phyloP scores from a whole-genome alignment of 768 basidiomycete genomes.

The Serendipita sp. region DNA sequence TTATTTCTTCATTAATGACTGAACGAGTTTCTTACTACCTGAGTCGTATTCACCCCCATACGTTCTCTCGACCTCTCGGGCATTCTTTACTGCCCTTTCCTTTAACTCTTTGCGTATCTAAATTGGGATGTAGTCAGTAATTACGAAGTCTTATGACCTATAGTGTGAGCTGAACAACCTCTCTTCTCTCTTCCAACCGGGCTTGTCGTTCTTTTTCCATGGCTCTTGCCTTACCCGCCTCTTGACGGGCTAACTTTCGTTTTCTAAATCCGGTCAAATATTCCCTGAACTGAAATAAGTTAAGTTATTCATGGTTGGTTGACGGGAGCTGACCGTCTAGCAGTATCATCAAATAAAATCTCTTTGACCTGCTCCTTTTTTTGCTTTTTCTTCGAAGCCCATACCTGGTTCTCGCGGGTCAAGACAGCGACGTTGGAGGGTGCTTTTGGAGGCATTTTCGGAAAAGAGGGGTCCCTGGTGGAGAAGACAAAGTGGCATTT shows the following conservation, averaged over 20 bases:
- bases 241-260: slow-evolving; percentile 70
- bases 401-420: slow-evolving; percentile 44
- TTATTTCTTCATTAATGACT: neutral
- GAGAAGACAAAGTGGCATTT: neutral
- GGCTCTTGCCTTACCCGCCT: slow-evolving; percentile 58
- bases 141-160: neutral
- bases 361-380: slow-evolving; percentile 57
- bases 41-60: slow-evolving; percentile 9
- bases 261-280: slow-evolving; percentile 90
- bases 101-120: slow-evolving; percentile 67
- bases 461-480: slow-evolving; percentile 4
- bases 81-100: slow-evolving; percentile 65
- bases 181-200: slow-evolving; percentile 53
- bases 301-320: neutral
- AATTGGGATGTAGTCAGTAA: neutral
- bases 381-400: slow-evolving; percentile 51
- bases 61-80: slow-evolving; percentile 56
- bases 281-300: slow-evolving; percentile 34
- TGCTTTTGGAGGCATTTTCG: slow-evolving; percentile 15
- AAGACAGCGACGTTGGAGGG: slow-evolving; percentile 36
- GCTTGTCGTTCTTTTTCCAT: slow-evolving; percentile 62
- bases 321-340: slow-evolving; percentile 39
- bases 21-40: neutral
- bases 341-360: slow-evolving; percentile 74
- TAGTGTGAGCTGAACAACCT: slow-evolving; percentile 33